Evolutionary conservation across 495 filamentous ascomycete genomes (phyloP), one percentile per base, ranked within the genome.

Genomic region (Penicillium argentinense): DNA sequence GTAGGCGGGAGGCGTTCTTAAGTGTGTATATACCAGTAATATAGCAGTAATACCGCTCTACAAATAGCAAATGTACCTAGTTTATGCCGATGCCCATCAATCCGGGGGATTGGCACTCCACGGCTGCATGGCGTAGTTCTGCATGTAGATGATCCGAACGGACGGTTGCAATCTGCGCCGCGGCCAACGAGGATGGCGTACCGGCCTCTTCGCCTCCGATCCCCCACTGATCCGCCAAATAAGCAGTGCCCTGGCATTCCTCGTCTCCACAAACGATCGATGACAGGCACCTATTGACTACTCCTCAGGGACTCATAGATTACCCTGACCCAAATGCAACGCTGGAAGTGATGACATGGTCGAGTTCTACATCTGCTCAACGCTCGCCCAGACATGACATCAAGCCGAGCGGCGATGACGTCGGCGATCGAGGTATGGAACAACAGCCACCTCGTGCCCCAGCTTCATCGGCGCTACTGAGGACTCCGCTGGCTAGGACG

Each of bases 351-450:
- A 59, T 59, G 51, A 55, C 47, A 55, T 49, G 33, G 27, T 45
- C 9, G 46, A 55, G 41, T 45, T 27, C 14, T 26, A 38, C 46
- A 56, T n/a, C n/a, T n/a, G n/a, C n/a, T n/a, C n/a, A n/a, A n/a
- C 25, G 11, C 25, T 26, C 25, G 5, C 5, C 25, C 11, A 26
- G 5, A 26, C 25, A 57, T 63, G 60, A 63, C 57, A 58, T 60
- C 60, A 62, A 37, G 25, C 6, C 24, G 21, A 32, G 14, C 24
- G n/a, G n/a, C 49, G 50, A 56, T 63, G 57, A 58, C 57, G 59
- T 63, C 56, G 49, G 52, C 50, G 59, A 62, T 62, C 47, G 54
- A 41, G 32, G 25, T 24, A 39, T 18, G 16, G 12, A 25, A 42
- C 18, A 9, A n/a, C n/a, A n/a, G n/a, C n/a, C n/a, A n/a, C n/a